phyloP scores from a whole-genome alignment of 1,284 basidiomycete genomes.

The Sporisorium iseilematis-ciliati region DNA sequence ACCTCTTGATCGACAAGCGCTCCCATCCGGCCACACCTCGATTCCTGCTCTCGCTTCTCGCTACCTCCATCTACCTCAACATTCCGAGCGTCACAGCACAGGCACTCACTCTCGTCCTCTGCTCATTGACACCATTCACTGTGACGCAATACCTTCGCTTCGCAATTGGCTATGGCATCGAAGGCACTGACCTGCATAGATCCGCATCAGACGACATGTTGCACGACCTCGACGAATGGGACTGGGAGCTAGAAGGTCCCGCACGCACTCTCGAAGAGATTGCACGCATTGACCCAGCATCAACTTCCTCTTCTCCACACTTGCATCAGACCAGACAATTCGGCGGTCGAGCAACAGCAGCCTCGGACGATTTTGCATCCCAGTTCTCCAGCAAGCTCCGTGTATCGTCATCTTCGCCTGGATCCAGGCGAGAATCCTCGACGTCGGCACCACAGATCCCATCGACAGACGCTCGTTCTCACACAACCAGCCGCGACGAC shows the following conservation, averaged over 20 bases:
- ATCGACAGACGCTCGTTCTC: neutral
- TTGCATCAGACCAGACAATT: neutral
- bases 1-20: conserved; percentile 40
- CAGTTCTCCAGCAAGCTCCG: conserved; percentile 26
- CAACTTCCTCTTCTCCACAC: conserved; percentile 2
- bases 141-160: conserved; percentile 84
- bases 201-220: conserved; percentile 40
- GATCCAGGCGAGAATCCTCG: conserved; percentile 4
- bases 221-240: conserved; percentile 53
- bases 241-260: conserved; percentile 73
- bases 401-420: conserved; percentile 8
- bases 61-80: conserved; percentile 86
- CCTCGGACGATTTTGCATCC: conserved; percentile 62
- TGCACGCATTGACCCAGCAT: conserved; percentile 22
- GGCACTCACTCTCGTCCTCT: conserved; percentile 79
- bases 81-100: conserved; percentile 82
- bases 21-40: conserved; percentile 81
- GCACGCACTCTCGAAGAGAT: conserved; percentile 70
- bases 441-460: neutral
- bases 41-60: conserved; percentile 86
- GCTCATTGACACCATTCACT: conserved; percentile 83
- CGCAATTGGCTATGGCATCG: conserved; percentile 81
- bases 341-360: neutral
- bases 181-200: conserved; percentile 69
- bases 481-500: conserved; percentile 12